Evolutionary conservation across 2,329 filamentous ascomycete genomes (phyloP), one percentile per base, ranked within the genome.

Genomic region (Pyricularia grisea): DNA sequence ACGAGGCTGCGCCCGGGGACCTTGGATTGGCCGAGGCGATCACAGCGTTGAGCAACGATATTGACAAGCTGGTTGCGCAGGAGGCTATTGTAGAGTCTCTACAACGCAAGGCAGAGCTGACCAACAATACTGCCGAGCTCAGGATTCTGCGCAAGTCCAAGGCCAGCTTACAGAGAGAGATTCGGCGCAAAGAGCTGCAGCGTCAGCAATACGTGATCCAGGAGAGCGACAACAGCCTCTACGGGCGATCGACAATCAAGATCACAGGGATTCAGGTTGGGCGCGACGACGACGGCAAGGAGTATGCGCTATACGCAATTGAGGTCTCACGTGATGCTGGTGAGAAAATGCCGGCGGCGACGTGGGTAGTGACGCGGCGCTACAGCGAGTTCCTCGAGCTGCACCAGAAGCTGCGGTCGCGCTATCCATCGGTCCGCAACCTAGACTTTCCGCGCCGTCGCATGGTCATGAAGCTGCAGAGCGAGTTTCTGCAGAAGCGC

Each of bases 341-440:
- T 20, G 94, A 98, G 75, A 92, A 97, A 78, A 97, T 98, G 91
- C 92, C 94, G 3, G 93, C 94, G n/a, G 94, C 94, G 0, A 92
- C 92, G 3, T 99, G 95, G 95, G 88, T 90, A 17, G 89, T 99
- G 63, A 92, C 92, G n/a, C 88, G 94, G 69, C 87, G 95, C 72
- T 99, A 99, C 77, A 97, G 93, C 80, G 94, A 98, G 78, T 99
- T 99, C 75, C 93, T 97, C 74, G 94, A 97, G 72, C 87, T 99
- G 23, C 93, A 99, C 76, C 95, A 97, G 76, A 91, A 90, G 69
- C 84, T 99, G 30, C 90, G 95, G 68, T 86, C 89, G 58, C 88
- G 91, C 71, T 99, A 97, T 74, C 89, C 93, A 0, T 94, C 92
- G 20, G 93, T 98, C 20, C 88, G 94, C 66, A 88, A 92, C 72